phyloP scores from a whole-genome alignment of 805 yeast species.

The Metschnikowia kunwiensis region DNA sequence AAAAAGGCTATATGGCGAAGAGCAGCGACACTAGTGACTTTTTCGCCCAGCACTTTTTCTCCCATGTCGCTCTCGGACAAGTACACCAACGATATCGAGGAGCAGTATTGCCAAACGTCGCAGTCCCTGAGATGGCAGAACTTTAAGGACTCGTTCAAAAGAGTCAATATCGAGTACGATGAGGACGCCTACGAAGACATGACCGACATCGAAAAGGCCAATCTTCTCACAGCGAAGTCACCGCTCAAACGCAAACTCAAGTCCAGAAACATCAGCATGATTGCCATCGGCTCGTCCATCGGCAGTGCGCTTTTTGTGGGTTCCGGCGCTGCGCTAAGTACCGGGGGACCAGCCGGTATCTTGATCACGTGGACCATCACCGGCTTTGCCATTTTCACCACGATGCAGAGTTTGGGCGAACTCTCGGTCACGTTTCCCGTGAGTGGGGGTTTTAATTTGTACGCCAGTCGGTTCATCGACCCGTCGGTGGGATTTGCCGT shows the following conservation, averaged over 20 bases:
- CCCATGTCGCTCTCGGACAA: constrained; percentile 6
- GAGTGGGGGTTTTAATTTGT: constrained; percentile 61
- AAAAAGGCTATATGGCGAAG: not conserved
- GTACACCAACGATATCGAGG: constrained; percentile 5
- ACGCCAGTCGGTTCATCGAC: constrained; percentile 52
- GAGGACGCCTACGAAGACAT: constrained; percentile 22
- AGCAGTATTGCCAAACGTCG: constrained; percentile 11
- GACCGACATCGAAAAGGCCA: constrained; percentile 40
- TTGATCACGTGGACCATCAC: constrained; percentile 65
- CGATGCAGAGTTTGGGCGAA: constrained; percentile 19
- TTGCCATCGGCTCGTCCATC: constrained; percentile 78
- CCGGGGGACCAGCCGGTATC: constrained; percentile 67
- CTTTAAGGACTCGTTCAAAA: constrained; percentile 50
- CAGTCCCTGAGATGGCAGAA: constrained; percentile 35
- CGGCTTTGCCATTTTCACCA: constrained; percentile 61
- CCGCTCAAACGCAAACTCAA: constrained; percentile 45
- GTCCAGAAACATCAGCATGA: constrained; percentile 62
- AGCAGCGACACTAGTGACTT: no score
- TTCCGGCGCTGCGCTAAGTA: constrained; percentile 64
- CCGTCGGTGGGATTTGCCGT: constrained; percentile 57
- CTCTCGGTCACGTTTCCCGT: constrained; percentile 19
- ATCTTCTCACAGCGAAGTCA: constrained; percentile 38
- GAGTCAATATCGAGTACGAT: constrained; percentile 26
- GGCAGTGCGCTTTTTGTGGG: constrained; percentile 80
- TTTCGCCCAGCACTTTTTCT: no score